Evolutionary conservation across 2,329 filamentous ascomycete species (phyloP).

Genomic region (Aspergillus puulaauensis): DNA sequence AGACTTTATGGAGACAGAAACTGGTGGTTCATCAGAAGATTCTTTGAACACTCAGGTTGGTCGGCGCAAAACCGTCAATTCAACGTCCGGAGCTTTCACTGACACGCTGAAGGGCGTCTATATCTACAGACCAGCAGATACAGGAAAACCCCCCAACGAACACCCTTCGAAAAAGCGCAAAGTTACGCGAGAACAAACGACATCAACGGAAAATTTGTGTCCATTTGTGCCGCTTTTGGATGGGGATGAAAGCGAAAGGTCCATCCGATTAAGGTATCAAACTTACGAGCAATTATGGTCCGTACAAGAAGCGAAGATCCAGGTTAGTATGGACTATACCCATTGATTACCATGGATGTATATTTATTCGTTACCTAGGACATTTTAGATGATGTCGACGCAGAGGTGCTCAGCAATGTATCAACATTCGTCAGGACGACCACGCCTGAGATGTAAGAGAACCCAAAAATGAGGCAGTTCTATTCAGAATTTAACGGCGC

Average conservation of each 20-base stretch:
- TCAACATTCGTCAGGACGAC: conserved; percentile 36
- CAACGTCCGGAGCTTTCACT: conserved; percentile 8
- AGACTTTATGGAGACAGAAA: conserved; percentile 21
- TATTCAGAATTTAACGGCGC: conserved; percentile 12
- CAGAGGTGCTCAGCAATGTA: conserved; percentile 38
- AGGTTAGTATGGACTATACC: conserved; percentile 25
- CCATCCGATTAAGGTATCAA: conserved; percentile 35
- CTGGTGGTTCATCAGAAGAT: conserved; percentile 25
- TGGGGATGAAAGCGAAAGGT: conserved; percentile 35
- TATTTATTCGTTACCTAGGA: conserved; percentile 23
- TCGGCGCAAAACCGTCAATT: not conserved
- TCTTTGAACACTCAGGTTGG: conserved; percentile 32
- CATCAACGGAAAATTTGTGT: conserved; percentile 14
- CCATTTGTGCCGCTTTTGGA: conserved; percentile 41
- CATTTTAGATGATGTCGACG: conserved; percentile 41
- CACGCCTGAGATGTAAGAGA: conserved; percentile 36
- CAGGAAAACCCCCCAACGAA: conserved; percentile 31
- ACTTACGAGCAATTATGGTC: conserved; percentile 42
- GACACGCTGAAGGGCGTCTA: conserved; percentile 56
- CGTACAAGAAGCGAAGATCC: conserved; percentile 39
- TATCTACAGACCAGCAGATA: conserved; percentile 57
- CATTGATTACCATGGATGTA: not conserved
- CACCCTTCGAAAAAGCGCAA: conserved; percentile 61
- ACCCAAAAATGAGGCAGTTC: not conserved
- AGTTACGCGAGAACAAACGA: conserved; percentile 41